Base-by-base conservation (phyloP, 768 basidiomycete species). In the Tephrocybe sp. region DNA sequence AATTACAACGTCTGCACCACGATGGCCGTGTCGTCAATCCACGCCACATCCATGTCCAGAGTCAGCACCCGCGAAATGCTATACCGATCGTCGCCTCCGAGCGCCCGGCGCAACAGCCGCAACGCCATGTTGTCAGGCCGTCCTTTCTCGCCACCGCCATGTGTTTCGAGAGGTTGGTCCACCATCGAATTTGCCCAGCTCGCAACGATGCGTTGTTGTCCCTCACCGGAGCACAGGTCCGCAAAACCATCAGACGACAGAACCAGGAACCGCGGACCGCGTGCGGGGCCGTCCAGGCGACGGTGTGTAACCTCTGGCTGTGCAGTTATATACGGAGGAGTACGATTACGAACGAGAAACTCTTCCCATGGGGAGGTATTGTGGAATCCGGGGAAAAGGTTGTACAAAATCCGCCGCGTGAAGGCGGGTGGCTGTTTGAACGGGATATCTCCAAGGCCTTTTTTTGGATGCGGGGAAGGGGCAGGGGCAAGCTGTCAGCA, bases 381-480 rank as follows among this genome's bases (percentile, higher is more conserved):
- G 48, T 77, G 75, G 58, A 80, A 78, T 11, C 83, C 84, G 13
- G 83, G 82, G 49, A 78, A 75, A 35, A 86, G 71, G 60, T 84
- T 85, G 61, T 84, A 85, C 12, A 87, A 67, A 36, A 87, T 79
- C 9, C 82, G 78, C 32, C 83, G 73, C 16, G 82, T 86, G 62
- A 86, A 86, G 27, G 72, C 74, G 21, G 84, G 80, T n/a, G 83
- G 83, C 52, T 86, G 85, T 64, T 87, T 87, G 70, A 86, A 87
- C 30, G 83, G 82, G 49, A 82, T 79, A 57, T 87, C 85, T 18
- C 85, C 85, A 44, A 87, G 72, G 63, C 83, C 84, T 86, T 46
- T 40, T 49, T 49, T 47, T 49, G 21, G 49, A 45, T 37, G 32
- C 49, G 31, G 53, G 32, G 48, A 31, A 44, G 45, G 43, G 46